These are phyloP conservation scores for Coniferiporia weirii DNA, from an alignment of 1,284 basidiomycete genomes.

Conservation along the genomic window DNA sequence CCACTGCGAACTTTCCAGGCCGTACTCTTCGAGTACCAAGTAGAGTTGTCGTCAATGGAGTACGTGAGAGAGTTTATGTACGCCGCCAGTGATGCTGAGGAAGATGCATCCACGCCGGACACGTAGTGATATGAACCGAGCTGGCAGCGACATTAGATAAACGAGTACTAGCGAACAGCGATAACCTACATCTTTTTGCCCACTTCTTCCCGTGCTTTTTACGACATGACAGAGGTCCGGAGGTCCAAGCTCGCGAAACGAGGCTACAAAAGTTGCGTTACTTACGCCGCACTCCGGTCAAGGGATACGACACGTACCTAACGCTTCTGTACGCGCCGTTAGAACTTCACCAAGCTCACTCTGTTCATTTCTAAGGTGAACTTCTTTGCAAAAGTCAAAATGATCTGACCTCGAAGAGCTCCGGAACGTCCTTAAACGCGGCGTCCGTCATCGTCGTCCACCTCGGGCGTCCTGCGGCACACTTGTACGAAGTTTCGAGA, in stretches of 20 bases:
- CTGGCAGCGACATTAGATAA: slow-evolving; percentile 36
- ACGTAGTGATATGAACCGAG: slow-evolving; percentile 92
- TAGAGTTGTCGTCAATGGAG: slow-evolving; percentile 84
- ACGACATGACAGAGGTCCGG: slow-evolving; percentile 96
- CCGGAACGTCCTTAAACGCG: slow-evolving; percentile 53
- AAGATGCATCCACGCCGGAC: slow-evolving; percentile 95
- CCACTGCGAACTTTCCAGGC: slow-evolving; percentile 94
- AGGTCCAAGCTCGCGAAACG: slow-evolving; percentile 94
- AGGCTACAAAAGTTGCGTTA: slow-evolving; percentile 47
- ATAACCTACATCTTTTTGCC: slow-evolving; percentile 76
- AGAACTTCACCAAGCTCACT: slow-evolving; percentile 89
- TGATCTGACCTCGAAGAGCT: slow-evolving; percentile 59
- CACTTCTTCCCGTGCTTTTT: slow-evolving; percentile 82
- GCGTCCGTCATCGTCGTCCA: slow-evolving; percentile 34
- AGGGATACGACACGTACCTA: slow-evolving; percentile 54
- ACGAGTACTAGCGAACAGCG: neutral
- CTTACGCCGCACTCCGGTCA: slow-evolving; percentile 11
- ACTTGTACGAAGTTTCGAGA: neutral
- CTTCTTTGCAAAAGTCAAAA: neutral
- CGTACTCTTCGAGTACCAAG: slow-evolving; percentile 87
- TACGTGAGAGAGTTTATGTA: slow-evolving; percentile 98
- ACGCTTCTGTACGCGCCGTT: slow-evolving; percentile 85
- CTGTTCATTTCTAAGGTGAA: slow-evolving; percentile 35
- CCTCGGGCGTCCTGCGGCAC: neutral
- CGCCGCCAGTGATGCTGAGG: slow-evolving; percentile 93